Percentiles rank a stretch among this genome's conserved stretches.
These are phyloP conservation scores for Vicia villosa DNA, from an alignment of 306 rosid species.

Conservation along the genomic window DNA sequence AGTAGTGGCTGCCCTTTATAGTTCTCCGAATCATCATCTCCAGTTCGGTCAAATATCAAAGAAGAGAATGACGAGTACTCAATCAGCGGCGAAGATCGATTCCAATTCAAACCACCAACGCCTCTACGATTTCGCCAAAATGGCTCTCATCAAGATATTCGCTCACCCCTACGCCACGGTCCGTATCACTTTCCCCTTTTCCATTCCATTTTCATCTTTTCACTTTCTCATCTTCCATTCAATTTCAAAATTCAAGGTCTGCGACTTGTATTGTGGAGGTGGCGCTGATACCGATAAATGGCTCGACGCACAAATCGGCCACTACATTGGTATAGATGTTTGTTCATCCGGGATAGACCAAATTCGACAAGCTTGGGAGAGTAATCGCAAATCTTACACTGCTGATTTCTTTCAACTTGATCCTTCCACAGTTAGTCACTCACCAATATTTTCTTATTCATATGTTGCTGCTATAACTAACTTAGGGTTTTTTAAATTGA, in stretches of 20 bases:
- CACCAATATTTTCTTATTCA: neutral
- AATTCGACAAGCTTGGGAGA: conserved; percentile 79
- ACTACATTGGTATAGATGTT: conserved; percentile 87
- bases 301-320: conserved; percentile 81
- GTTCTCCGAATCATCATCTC: too few species aligned
- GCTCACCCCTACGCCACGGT: conserved; percentile 84
- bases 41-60: too few species aligned
- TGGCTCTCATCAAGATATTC: conserved; percentile 78
- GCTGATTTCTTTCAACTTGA: conserved; percentile 77
- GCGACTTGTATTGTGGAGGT: conserved; percentile 84
- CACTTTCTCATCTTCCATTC: too few species aligned
- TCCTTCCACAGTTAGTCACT: conserved; percentile 65
- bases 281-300: conserved; percentile 71
- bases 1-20: neutral
- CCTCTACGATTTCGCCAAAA: conserved; percentile 76
- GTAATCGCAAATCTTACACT: conserved; percentile 61
- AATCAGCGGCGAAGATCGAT: conserved; percentile 54
- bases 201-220: too few species aligned
- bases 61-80: conserved; percentile 64
- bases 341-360: conserved; percentile 70
- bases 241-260: conserved; percentile 9
- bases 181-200: too few species aligned
- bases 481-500: conserved; percentile 14
- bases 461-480: neutral
- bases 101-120: conserved; percentile 75